Conservation (phyloP, 208 protist genomes). For the Leishmania tropica region DNA sequence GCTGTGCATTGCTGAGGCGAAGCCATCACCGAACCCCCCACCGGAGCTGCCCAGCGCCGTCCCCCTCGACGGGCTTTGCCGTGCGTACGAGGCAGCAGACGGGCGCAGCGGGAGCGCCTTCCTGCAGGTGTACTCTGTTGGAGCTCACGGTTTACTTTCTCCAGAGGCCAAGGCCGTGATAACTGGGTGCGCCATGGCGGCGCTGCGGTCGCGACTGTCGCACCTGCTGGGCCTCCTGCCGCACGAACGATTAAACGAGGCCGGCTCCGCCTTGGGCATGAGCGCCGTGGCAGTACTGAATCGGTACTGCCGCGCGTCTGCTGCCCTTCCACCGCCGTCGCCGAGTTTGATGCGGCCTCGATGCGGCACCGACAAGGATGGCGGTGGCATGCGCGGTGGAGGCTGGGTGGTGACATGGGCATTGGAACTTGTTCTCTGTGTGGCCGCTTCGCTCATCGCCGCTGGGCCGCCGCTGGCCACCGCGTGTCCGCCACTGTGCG, state of each 20-base stretch:
- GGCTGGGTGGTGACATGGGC: slow-evolving; percentile 24
- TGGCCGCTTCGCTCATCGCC: background rate
- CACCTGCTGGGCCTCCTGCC: slow-evolving; percentile 1
- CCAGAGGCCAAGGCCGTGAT: slow-evolving; percentile 25
- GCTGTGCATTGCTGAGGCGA: too few species aligned
- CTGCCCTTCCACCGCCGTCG: background rate
- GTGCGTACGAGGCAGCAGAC: slow-evolving; percentile 12
- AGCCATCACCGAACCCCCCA: background rate
- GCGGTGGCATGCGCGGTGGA: background rate
- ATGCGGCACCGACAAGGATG: background rate
- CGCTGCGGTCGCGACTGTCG: slow-evolving; percentile 28
- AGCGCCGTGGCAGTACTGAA: background rate
- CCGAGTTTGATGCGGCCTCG: background rate
- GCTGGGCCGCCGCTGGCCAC: background rate
- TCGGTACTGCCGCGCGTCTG: background rate
- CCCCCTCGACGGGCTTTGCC: slow-evolving; percentile 8
- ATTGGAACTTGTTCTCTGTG: slow-evolving; percentile 15
- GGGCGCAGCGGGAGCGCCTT: slow-evolving; percentile 6
- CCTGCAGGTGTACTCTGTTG: slow-evolving; percentile 28
- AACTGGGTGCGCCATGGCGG: slow-evolving; percentile 11
- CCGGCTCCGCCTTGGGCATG: background rate
- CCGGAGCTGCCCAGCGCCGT: background rate
- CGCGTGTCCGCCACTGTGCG: background rate
- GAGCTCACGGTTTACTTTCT: slow-evolving; percentile 18
- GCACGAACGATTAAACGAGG: background rate